Evolutionary conservation across 345 rosid species (phyloP), one percentile per base, ranked within the genome.

Genomic region (Xanthoceras sorbifolium): DNA sequence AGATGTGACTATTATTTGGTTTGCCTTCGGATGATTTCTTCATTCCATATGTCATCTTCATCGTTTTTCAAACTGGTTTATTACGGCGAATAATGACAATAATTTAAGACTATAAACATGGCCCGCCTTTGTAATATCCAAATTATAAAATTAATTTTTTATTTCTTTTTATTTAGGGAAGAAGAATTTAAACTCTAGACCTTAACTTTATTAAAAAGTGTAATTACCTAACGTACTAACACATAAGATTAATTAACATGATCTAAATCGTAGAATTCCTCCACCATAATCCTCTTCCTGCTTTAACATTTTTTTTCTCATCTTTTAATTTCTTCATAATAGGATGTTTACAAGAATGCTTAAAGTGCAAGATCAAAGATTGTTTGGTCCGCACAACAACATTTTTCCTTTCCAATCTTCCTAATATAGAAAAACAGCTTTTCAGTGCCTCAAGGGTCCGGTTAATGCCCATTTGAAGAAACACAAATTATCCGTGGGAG

Each of bases 341-440:
- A 48, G 54, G 54, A 36, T 36, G 8, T 5, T 55, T 52, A 52
- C 59, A 52, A 15, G 59, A 52, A 52, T 3, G 59, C 20, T 52
- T 52, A 22, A 52, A 52, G 14, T 10, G 54, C 1, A 48, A 48
- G 54, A 48, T 3, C 18, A 48, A 9, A 48, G 14, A 48, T 9
- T 36, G 8, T 36, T 36, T n/a, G n/a, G n/a, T n/a, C n/a, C n/a
- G n/a, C n/a, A n/a, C n/a, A n/a, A n/a, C n/a, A 5, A 36, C 40
- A 36, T 36, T 36, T 36, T 9, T n/a, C n/a, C n/a, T n/a, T n/a
- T n/a, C n/a, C n/a, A n/a, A n/a, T n/a, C n/a, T n/a, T n/a, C n/a
- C n/a, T n/a, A n/a, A n/a, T n/a, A n/a, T 20, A 52, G 23, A 25
- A 40, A 57, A 59, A 23, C 54, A 61, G 46, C 79, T 59, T 34